phyloP scores from a whole-genome alignment of 257 asterid genomes.

The Solanum raphanifolium region DNA sequence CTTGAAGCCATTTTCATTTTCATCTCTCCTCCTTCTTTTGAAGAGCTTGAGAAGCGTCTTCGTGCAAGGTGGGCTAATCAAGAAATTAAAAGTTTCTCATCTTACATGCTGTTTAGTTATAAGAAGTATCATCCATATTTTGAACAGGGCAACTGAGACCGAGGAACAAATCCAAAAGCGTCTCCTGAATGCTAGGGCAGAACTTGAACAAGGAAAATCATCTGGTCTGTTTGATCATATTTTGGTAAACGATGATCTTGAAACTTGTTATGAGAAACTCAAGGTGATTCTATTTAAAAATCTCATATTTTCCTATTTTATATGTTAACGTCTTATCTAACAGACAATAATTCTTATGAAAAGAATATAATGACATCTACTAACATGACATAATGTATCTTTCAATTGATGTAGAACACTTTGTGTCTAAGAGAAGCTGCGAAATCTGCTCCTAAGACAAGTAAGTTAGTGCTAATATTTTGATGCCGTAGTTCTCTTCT shows the following conservation, averaged over 20 bases:
- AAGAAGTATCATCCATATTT: not conserved
- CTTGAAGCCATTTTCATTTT: conserved; percentile 95
- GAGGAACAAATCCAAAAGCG: conserved; percentile 92
- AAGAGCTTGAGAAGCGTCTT: conserved; percentile 98
- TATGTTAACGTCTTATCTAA: not conserved
- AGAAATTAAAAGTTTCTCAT: not conserved
- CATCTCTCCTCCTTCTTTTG: conserved; percentile 78
- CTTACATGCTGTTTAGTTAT: not conserved
- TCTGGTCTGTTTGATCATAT: conserved; percentile 76
- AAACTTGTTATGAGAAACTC: conserved; percentile 54
- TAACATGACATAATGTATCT: not conserved
- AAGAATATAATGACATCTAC: not conserved
- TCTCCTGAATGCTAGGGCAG: conserved; percentile 59
- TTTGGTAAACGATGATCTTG: conserved; percentile 70
- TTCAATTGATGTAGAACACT: conserved; percentile 33
- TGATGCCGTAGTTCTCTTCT: not conserved
- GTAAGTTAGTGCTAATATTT: conserved; percentile 25
- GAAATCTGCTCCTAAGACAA: conserved; percentile 20
- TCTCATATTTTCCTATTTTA: not conserved
- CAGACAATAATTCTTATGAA: not conserved
- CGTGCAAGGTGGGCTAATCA: conserved; percentile 72
- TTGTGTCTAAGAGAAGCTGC: conserved; percentile 36
- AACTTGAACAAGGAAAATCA: conserved; percentile 66
- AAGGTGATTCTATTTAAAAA: conserved; percentile 37
- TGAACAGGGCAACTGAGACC: conserved; percentile 74